These are phyloP conservation scores for Pelargonium nanum DNA, from an alignment of 345 rosid species.

Conservation along the genomic window DNA sequence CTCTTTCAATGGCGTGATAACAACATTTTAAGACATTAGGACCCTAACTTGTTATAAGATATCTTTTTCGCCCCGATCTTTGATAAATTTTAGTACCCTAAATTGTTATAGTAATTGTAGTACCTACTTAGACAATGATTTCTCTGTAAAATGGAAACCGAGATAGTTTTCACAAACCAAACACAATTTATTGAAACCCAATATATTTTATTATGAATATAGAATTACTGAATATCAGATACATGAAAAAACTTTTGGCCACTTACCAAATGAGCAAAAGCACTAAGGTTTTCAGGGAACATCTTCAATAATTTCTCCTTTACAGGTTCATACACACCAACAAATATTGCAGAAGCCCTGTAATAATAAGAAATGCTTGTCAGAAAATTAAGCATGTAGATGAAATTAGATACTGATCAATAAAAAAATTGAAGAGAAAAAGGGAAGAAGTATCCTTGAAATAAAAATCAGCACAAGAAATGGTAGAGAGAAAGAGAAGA, in stretches of 20 bases:
- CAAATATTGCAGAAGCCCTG: constrained; percentile 93
- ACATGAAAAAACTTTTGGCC: neutral
- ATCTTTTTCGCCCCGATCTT: too few relatives aligned
- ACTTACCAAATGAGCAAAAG: constrained; percentile 82
- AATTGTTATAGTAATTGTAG: too few relatives aligned
- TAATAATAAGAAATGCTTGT: constrained; percentile 7
- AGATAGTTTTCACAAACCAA: too few relatives aligned
- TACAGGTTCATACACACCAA: constrained; percentile 91
- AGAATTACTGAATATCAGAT: neutral
- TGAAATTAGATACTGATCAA: neutral
- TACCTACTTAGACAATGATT: too few relatives aligned
- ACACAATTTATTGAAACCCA: too few relatives aligned
- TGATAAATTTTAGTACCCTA: too few relatives aligned
- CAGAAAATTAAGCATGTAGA: neutral
- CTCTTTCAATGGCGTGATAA: constrained; percentile 5
- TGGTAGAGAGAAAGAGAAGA: too few relatives aligned
- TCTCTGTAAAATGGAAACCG: too few relatives aligned
- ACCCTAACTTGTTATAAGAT: constrained; percentile 1
- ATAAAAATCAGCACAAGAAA: too few relatives aligned
- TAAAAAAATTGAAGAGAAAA: neutral
- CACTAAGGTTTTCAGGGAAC: constrained; percentile 77
- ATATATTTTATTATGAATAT: neutral
- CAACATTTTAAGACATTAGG: neutral
- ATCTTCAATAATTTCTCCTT: constrained; percentile 72
- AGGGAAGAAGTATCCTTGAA: too few relatives aligned